Conservation (phyloP, 1,284 basidiomycete species). For the Waitea zeae region DNA sequence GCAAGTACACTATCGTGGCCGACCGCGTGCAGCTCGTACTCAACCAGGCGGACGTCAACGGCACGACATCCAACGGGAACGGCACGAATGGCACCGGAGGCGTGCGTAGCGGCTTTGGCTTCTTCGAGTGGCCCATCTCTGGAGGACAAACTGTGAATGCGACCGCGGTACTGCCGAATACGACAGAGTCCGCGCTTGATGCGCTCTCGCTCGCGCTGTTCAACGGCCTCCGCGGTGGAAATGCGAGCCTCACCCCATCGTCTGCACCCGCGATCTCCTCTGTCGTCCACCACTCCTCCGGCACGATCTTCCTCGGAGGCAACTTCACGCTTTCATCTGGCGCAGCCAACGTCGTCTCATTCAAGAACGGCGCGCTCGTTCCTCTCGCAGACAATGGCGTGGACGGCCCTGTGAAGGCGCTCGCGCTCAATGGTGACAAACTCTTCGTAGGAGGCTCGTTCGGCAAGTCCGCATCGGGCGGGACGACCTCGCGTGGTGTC, state of each 20-base stretch:
- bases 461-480: constrained; percentile 40
- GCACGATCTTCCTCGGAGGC: constrained; percentile 62
- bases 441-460: constrained; percentile 84
- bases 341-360: constrained; percentile 59
- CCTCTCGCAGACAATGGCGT: constrained; percentile 46
- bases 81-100: constrained; percentile 13
- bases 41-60: constrained; percentile 31
- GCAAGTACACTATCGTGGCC: constrained; percentile 67
- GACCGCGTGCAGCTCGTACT: constrained; percentile 63
- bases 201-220: constrained; percentile 40
- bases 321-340: constrained; percentile 48
- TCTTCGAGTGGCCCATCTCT: constrained; percentile 63
- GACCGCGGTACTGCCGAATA: constrained; percentile 42
- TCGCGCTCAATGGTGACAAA: constrained; percentile 38
- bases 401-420: constrained; percentile 58
- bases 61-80: constrained; percentile 14
- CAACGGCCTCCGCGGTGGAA: constrained; percentile 34
- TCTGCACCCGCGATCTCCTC: constrained; percentile 27
- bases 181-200: constrained; percentile 59
- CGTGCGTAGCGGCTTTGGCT: constrained; percentile 41
- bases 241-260: constrained; percentile 14
- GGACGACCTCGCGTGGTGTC: constrained; percentile 41
- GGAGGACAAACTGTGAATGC: constrained; percentile 27
- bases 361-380: constrained; percentile 39
- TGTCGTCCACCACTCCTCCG: constrained; percentile 47